Evolutionary conservation across 441 rosid species (phyloP), one percentile per base, ranked within the genome.

Genomic region (Adansonia gregorii): DNA sequence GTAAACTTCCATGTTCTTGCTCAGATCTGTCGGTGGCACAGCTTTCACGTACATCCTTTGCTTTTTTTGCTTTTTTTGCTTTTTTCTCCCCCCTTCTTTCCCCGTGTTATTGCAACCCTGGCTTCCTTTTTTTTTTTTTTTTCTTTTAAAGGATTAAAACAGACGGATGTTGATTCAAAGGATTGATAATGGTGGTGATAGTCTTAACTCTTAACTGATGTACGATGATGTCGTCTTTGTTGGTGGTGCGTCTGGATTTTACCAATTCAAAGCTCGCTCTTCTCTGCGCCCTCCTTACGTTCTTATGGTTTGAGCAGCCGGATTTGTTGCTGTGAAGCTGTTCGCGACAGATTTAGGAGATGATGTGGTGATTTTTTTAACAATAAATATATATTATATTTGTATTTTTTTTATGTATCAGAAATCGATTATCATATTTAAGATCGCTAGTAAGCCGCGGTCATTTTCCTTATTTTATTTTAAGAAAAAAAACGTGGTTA

Each of bases 1-100:
- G 97, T 91, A 94, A 96, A 96, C 99, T 84, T 94, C 98, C 39
- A 98, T 96, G 86, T 96, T 96, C 91, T 85, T 73, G 81, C 94
- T 93, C 87, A 95, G 88, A 89, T 95, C 99, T 84, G 95, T 88
- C 83, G 98, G 72, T 66, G 94, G 93, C 81, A 67, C 84, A 24
- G 98, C 97, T 81, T 85, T 82, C 10, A 95, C 99, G 83, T 94
- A 95, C 97, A 94, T 93, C 75, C 73, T 78, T n/a, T 39, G 3
- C 75, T 39, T 75, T 31, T 63, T 49, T 12, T 12, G 3, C 15
- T 24, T 11, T 60, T 17, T 19, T 55, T 20, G 20, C 54, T 60
- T 17, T 19, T 55, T 20, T 43, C 54, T 60, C 61, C 49, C 17
- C 2, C 20, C 24, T 72, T 72, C 65, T 56, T 27, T 45, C 19